Percentiles rank a stretch among this genome's conserved stretches.
These are phyloP conservation scores for Catunica adiposa DNA, from an alignment of 2,329 filamentous ascomycete genomes.

Conservation along the genomic window DNA sequence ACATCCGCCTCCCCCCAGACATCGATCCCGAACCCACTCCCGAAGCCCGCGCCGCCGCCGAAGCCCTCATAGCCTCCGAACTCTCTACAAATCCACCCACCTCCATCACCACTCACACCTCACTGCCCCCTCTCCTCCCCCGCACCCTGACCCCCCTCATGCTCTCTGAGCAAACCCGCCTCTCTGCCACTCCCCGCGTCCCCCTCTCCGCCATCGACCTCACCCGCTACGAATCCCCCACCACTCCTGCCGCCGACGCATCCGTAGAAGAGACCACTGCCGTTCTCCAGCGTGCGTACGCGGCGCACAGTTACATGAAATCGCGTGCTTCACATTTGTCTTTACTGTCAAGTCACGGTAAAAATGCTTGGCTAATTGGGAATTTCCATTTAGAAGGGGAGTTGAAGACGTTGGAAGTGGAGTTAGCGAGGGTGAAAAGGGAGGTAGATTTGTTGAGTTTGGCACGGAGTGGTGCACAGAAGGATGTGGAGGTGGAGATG, in stretches of 20 bases:
- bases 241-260: constrained; percentile 26
- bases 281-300: constrained; percentile 39
- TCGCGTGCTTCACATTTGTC: constrained; percentile 40
- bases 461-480: constrained; percentile 52
- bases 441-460: constrained; percentile 60
- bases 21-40: constrained; percentile 59
- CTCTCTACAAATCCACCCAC: constrained; percentile 30
- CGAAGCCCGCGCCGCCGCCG: constrained; percentile 46
- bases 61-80: constrained; percentile 53
- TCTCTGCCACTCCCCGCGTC: constrained; percentile 34
- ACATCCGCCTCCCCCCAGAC: constrained; percentile 41
- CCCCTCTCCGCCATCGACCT: constrained; percentile 54
- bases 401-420: constrained; percentile 51
- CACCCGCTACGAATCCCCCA: constrained; percentile 64
- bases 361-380: constrained; percentile 78
- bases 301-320: constrained; percentile 34
- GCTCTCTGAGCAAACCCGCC: constrained; percentile 48
- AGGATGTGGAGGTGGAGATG: constrained; percentile 56
- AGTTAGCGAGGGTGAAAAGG: constrained; percentile 50
- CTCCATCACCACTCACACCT: constrained; percentile 35
- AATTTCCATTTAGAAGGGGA: constrained; percentile 69
- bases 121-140: constrained; percentile 34
- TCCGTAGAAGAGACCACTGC: constrained; percentile 31
- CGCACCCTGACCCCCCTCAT: constrained; percentile 39
- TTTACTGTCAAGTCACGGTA: constrained; percentile 66